Conservation (phyloP, 164 flowering plant species). For the Dillenia turbinata region DNA sequence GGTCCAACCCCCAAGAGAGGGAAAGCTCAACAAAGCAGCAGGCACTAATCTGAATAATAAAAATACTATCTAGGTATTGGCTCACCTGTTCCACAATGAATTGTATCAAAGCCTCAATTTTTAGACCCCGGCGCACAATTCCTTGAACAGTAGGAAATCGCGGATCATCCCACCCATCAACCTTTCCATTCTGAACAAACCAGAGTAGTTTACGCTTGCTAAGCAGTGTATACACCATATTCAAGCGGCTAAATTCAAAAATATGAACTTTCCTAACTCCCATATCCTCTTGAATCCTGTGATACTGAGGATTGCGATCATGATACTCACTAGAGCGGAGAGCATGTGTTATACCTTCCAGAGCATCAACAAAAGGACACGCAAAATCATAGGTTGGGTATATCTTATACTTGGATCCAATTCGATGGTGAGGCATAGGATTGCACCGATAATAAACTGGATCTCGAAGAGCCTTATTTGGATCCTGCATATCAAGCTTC, state of each 20-base stretch:
- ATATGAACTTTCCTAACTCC: slow-evolving; percentile 65
- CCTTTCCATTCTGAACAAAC: slow-evolving; percentile 91
- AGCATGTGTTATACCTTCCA: slow-evolving; percentile 88
- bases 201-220: slow-evolving; percentile 97
- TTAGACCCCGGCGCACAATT: slow-evolving; percentile 87
- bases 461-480: slow-evolving; percentile 88
- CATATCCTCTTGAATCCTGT: slow-evolving; percentile 81
- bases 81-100: slow-evolving; percentile 91
- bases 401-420: slow-evolving; percentile 80
- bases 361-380: slow-evolving; percentile 93
- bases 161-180: slow-evolving; percentile 99
- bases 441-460: slow-evolving; percentile 95
- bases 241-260: slow-evolving; percentile 88
- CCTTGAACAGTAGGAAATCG: slow-evolving; percentile 97
- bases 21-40: too few relatives aligned
- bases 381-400: slow-evolving; percentile 98
- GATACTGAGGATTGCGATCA: slow-evolving; percentile 90
- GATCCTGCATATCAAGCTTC: slow-evolving; percentile 90
- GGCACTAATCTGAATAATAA: too few relatives aligned
- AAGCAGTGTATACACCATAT: slow-evolving; percentile 91
- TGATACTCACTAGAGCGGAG: slow-evolving; percentile 95
- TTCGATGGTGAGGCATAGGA: slow-evolving; percentile 82
- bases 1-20: too few relatives aligned
- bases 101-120: slow-evolving; percentile 81
- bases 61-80: too few relatives aligned